Evolutionary conservation across 345 rosid species (phyloP).

Genomic region (Gossypium longicalyx): DNA sequence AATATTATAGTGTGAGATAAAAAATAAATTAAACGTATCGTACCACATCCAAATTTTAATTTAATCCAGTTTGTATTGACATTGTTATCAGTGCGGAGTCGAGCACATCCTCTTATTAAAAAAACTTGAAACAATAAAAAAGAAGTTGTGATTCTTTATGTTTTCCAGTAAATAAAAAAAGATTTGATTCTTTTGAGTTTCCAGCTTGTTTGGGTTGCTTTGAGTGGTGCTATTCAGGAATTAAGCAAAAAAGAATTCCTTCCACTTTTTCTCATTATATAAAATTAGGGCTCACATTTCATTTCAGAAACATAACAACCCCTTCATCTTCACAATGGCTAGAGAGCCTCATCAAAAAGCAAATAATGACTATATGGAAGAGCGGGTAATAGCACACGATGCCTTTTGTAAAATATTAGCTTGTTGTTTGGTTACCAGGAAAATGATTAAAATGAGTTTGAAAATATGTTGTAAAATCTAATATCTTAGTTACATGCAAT

Average conservation of each 20-base stretch:
- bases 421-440: background rate
- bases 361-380: background rate
- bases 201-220: background rate
- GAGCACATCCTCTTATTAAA: no score
- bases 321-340: background rate
- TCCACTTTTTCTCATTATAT: background rate
- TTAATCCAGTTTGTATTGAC: no score
- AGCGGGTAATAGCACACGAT: background rate
- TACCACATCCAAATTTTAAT: fast-evolving
- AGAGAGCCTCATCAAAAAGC: slow-evolving; percentile 15
- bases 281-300: background rate
- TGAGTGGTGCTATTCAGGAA: background rate
- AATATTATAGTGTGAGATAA: no score
- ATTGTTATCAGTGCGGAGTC: fast-evolving
- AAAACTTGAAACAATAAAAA: background rate
- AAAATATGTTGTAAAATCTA: background rate
- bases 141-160: no score
- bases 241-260: background rate
- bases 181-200: background rate
- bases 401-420: background rate
- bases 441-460: background rate
- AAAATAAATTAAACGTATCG: no score
- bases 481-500: background rate
- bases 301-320: background rate
- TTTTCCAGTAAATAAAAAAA: background rate